Evolutionary conservation across 768 basidiomycete species (phyloP).

Genomic region (Xerocomellus intermedius): DNA sequence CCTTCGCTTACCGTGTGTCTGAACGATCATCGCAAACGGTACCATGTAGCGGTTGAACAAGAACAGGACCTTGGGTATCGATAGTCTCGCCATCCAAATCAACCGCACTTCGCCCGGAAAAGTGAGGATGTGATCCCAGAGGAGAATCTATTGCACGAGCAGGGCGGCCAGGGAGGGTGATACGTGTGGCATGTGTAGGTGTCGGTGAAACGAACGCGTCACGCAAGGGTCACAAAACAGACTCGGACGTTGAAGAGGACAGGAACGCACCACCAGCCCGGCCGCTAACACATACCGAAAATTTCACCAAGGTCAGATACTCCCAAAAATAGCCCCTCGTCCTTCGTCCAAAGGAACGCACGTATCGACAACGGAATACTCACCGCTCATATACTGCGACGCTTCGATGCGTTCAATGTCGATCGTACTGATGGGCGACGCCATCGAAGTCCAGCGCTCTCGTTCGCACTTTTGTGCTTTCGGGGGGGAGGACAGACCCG

Average conservation of each 20-base stretch:
- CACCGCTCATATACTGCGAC: conserved; percentile 28
- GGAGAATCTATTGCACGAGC: conserved; percentile 22
- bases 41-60: conserved; percentile 35
- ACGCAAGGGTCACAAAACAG: not conserved
- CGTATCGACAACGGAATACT: not conserved
- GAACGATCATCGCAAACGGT: conserved; percentile 30
- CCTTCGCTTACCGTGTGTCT: conserved; percentile 28
- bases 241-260: not conserved
- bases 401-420: conserved; percentile 12
- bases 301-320: not conserved
- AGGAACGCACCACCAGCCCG: conserved; percentile 25
- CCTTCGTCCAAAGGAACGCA: not conserved
- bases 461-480: not conserved
- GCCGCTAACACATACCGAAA: conserved; percentile 8
- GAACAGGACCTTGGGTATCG: conserved; percentile 34
- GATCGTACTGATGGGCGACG: not conserved
- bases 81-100: conserved; percentile 31
- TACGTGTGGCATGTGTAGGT: too few relatives aligned
- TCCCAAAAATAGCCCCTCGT: not conserved
- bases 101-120: conserved; percentile 33
- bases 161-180: not conserved
- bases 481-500: not conserved
- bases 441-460: conserved; percentile 9
- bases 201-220: not conserved
- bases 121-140: conserved; percentile 37